These are phyloP conservation scores for Umbilicus rupestris DNA, from an alignment of 164 flowering plant species.

Conservation along the genomic window DNA sequence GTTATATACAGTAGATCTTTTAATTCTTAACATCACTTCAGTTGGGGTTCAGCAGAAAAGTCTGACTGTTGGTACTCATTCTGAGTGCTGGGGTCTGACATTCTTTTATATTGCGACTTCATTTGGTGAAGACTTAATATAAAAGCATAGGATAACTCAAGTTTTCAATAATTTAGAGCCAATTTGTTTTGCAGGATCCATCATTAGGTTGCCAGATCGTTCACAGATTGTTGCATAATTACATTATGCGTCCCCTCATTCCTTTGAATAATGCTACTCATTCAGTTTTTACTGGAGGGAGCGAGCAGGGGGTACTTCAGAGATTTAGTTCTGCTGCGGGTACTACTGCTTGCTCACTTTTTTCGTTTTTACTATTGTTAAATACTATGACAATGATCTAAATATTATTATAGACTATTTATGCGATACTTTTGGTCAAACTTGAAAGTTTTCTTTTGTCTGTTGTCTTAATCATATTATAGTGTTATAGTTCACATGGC, in stretches of 20 bases:
- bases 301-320: conserved; percentile 66
- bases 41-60: neutral
- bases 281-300: conserved; percentile 46
- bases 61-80: neutral
- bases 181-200: conserved; percentile 44
- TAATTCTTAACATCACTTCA: neutral
- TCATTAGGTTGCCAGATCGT: conserved; percentile 58
- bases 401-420: neutral
- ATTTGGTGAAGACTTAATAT: neutral
- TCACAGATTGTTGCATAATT: conserved; percentile 56
- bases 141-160: neutral
- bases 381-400: neutral
- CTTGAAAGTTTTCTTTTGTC: neutral
- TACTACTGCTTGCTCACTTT: conserved; percentile 23
- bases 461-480: neutral
- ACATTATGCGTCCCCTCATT: conserved; percentile 41
- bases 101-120: neutral
- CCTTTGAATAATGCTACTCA: conserved; percentile 40
- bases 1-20: neutral
- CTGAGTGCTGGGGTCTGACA: neutral
- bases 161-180: neutral
- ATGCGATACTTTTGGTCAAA: neutral
- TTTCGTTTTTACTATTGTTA: neutral
- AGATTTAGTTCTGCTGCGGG: conserved; percentile 96
- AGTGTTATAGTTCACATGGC: neutral